phyloP scores from a whole-genome alignment of 2,329 filamentous ascomycete genomes.

The Neurospora sp. region DNA sequence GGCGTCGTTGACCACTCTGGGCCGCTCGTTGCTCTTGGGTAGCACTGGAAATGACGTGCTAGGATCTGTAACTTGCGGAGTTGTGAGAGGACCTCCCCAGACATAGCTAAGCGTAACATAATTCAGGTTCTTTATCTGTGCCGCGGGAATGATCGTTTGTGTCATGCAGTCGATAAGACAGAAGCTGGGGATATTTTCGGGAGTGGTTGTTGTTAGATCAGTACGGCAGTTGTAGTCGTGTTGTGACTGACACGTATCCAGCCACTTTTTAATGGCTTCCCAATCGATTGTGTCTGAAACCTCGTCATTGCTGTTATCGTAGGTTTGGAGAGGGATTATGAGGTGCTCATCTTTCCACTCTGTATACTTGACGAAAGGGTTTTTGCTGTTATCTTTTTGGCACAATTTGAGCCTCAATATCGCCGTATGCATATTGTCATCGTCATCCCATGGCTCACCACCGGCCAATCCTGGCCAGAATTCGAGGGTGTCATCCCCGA shows the following conservation, averaged over 20 bases:
- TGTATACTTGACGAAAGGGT: neutral
- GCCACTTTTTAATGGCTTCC: neutral
- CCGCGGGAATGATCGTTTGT: neutral
- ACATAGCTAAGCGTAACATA: neutral
- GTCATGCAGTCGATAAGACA: neutral
- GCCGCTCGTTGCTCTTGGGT: neutral
- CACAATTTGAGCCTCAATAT: neutral
- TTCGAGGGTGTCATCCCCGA: too few species aligned
- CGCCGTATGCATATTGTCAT: too few species aligned
- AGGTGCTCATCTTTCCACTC: neutral
- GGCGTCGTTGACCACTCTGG: conserved; percentile 10
- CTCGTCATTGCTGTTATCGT: fast-evolving
- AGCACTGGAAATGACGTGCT: neutral
- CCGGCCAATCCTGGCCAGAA: too few species aligned
- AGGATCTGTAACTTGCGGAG: fast-evolving
- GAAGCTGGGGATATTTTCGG: neutral
- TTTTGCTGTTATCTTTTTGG: fast-evolving
- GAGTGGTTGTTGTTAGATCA: neutral
- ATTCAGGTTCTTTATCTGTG: fast-evolving
- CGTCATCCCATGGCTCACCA: too few species aligned
- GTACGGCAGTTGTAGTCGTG: neutral
- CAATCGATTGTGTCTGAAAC: neutral
- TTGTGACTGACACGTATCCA: fast-evolving
- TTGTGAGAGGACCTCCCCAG: neutral
- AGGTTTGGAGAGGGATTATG: neutral